Percentiles rank a stretch among this genome's conserved stretches.
phyloP scores from a whole-genome alignment of 1,284 basidiomycete genomes.

The Sporisorium scitamineum region DNA sequence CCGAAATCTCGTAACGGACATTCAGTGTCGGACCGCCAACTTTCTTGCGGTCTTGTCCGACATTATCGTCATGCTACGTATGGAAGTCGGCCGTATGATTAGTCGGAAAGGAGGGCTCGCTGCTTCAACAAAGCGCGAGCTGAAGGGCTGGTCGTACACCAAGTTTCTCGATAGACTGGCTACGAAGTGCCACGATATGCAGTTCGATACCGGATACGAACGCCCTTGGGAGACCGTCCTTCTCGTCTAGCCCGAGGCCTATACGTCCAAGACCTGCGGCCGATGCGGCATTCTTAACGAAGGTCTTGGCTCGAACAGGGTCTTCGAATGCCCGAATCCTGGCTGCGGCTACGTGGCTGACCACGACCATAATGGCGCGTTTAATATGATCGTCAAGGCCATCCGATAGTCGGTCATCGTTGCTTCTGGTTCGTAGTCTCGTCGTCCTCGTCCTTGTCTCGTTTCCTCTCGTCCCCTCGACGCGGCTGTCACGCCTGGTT shows the following conservation, averaged over 20 bases:
- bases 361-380: slow-evolving; percentile 1
- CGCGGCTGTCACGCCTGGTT: neutral
- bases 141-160: neutral
- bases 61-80: slow-evolving; percentile 13
- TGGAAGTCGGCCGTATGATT: slow-evolving; percentile 8
- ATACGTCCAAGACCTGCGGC: no score
- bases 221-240: no score
- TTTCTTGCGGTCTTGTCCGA: slow-evolving; percentile 6
- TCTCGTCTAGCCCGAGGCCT: no score
- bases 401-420: slow-evolving; percentile 67
- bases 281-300: no score
- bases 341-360: slow-evolving; percentile 5
- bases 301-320: no score
- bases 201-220: no score
- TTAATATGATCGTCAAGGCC: slow-evolving; percentile 9
- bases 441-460: neutral
- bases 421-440: neutral
- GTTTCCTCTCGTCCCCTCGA: no score
- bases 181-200: no score
- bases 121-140: neutral
- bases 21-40: neutral
- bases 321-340: neutral
- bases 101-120: neutral
- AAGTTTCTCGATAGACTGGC: no score
- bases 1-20: neutral